phyloP scores from a whole-genome alignment of 2,329 filamentous ascomycete species.

The Emergomyces orientalis region DNA sequence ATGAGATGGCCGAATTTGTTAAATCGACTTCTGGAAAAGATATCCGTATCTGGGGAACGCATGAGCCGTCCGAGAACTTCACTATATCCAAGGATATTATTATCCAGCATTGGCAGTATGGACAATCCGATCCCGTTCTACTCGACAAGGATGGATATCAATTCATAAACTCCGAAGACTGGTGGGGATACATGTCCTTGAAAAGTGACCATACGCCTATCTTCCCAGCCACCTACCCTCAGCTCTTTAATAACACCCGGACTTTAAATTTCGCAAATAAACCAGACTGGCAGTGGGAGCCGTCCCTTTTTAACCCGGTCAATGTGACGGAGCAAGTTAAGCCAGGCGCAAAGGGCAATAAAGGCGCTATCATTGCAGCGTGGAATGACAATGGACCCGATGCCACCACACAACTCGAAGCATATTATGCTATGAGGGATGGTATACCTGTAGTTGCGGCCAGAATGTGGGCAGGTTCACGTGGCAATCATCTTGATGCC shows the following conservation, averaged over 20 bases:
- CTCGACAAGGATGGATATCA: conserved; percentile 40
- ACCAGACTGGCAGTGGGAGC: conserved; percentile 38
- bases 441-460: conserved; percentile 45
- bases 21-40: conserved; percentile 33
- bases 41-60: conserved; percentile 50
- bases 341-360: conserved; percentile 30
- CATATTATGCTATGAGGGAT: conserved; percentile 44
- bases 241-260: conserved; percentile 39
- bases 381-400: conserved; percentile 51
- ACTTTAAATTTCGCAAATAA: conserved; percentile 44
- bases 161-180: conserved; percentile 47
- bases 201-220: conserved; percentile 49
- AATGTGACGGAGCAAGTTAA: conserved; percentile 43
- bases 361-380: conserved; percentile 42
- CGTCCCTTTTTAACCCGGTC: conserved; percentile 43
- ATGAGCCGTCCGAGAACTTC: conserved; percentile 35
- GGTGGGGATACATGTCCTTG: conserved; percentile 47
- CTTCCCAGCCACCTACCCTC: conserved; percentile 39
- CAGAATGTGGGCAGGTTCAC: conserved; percentile 46
- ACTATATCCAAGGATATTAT: conserved; percentile 40
- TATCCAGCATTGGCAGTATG: conserved; percentile 49
- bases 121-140: conserved; percentile 43
- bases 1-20: conserved; percentile 44
- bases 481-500: conserved; percentile 34
- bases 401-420: conserved; percentile 43